phyloP scores from a whole-genome alignment of 495 filamentous ascomycete species.

The Immersiella caudata region DNA sequence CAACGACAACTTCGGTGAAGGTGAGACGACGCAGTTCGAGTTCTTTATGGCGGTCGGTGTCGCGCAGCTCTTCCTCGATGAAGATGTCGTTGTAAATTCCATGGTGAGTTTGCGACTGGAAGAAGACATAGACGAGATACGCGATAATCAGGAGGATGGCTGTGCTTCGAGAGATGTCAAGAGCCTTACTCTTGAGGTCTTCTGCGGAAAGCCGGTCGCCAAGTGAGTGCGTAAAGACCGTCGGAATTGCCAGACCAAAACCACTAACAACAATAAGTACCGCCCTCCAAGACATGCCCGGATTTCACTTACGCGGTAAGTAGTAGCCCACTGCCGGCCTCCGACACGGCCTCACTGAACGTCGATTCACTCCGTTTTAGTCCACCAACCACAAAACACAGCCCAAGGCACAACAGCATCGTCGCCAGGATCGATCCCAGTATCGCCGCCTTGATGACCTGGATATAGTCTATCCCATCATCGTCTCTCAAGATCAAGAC shows the following conservation, averaged over 20 bases:
- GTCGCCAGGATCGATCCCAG: constrained; percentile 43
- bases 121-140: constrained; percentile 76
- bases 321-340: constrained; percentile 78
- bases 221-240: constrained; percentile 71
- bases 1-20: constrained; percentile 70
- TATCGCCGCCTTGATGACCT: constrained; percentile 66
- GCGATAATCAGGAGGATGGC: constrained; percentile 78
- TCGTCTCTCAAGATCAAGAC: constrained; percentile 54
- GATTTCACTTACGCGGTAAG: constrained; percentile 64
- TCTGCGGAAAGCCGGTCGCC: constrained; percentile 30
- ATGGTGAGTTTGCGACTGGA: constrained; percentile 83
- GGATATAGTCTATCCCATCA: constrained; percentile 49
- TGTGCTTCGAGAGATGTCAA: constrained; percentile 73
- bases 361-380: constrained; percentile 63
- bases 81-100: constrained; percentile 68
- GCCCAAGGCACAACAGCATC: constrained; percentile 44
- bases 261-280: constrained; percentile 46
- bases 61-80: constrained; percentile 68
- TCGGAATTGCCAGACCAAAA: constrained; percentile 80
- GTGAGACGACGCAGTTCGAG: constrained; percentile 71
- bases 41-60: constrained; percentile 70
- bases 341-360: constrained; percentile 77
- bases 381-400: constrained; percentile 73
- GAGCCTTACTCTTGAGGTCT: constrained; percentile 53
- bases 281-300: constrained; percentile 5